Conservation (phyloP, 2,329 filamentous ascomycete species). For the Clarireedia homoeocarpa region DNA sequence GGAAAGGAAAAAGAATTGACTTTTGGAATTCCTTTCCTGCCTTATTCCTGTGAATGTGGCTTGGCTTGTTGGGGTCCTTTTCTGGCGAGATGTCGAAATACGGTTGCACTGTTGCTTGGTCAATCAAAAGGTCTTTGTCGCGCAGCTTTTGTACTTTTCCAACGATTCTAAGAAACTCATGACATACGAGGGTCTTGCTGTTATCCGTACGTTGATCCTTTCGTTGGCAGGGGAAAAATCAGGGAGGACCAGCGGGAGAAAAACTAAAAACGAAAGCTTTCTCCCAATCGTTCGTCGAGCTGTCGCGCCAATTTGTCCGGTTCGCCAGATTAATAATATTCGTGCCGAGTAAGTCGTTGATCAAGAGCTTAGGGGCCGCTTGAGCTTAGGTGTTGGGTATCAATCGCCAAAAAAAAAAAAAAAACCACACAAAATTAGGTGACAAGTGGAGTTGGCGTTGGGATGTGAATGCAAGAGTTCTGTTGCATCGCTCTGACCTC, state of each 20-base stretch:
- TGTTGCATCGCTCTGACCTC: constrained; percentile 1
- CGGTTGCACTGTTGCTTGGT: constrained; percentile 1
- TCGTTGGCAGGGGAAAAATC: not conserved
- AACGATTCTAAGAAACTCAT: not conserved
- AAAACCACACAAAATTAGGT: constrained; percentile 1
- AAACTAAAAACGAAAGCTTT: not conserved
- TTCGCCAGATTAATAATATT: constrained; percentile 1
- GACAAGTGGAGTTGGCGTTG: constrained; percentile 4
- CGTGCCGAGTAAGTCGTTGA: not conserved
- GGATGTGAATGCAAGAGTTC: constrained; percentile 3
- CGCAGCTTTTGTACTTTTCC: constrained; percentile 4
- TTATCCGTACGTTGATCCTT: not conserved
- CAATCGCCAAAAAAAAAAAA: constrained; percentile 2
- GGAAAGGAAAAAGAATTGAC: not conserved
- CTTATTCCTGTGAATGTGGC: not conserved
- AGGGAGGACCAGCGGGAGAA: not conserved
- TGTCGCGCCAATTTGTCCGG: not conserved
- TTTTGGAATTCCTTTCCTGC: not conserved
- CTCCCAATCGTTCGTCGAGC: not conserved
- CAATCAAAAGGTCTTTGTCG: not conserved
- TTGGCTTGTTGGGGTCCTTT: not conserved
- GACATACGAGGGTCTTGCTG: constrained; percentile 4
- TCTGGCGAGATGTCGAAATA: not conserved
- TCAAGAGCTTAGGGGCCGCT: not conserved
- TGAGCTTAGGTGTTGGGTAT: constrained; percentile 3